These are phyloP conservation scores for Penicillium sclerotigenum DNA, from an alignment of 2,329 filamentous ascomycete species.

Conservation along the genomic window DNA sequence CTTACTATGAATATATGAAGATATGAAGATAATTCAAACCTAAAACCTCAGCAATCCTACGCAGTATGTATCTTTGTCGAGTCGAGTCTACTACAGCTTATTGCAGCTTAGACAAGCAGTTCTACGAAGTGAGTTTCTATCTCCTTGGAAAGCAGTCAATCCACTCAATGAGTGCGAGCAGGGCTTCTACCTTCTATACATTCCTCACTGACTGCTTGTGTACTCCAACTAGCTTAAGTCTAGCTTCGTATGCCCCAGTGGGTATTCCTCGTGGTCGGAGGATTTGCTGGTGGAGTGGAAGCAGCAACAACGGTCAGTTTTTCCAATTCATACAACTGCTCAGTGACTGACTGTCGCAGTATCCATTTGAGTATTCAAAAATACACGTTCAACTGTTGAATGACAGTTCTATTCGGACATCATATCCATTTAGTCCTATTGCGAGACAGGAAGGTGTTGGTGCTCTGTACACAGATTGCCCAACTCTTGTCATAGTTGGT, in stretches of 20 bases:
- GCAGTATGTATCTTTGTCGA: too few species aligned
- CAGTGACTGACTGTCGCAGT: constrained; percentile 35
- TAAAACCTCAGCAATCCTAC: too few species aligned
- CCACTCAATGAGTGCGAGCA: too few species aligned
- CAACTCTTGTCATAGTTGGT: constrained; percentile 51
- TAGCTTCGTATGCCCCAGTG: constrained; percentile 33
- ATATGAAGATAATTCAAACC: too few species aligned
- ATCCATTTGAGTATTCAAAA: constrained; percentile 67
- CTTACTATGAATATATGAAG: too few species aligned
- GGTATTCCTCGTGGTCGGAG: constrained; percentile 52
- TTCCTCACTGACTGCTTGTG: too few species aligned
- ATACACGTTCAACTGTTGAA: constrained; percentile 18
- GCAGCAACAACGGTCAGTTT: constrained; percentile 47
- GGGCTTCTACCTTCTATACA: too few species aligned
- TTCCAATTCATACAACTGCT: too few species aligned
- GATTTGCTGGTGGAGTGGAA: constrained; percentile 53
- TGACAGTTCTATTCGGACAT: background rate
- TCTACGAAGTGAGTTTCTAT: too few species aligned
- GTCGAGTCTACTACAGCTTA: too few species aligned
- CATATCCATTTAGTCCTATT: constrained; percentile 44
- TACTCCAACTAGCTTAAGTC: background rate
- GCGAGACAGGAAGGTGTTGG: constrained; percentile 55
- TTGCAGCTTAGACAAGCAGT: too few species aligned
- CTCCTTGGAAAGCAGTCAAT: too few species aligned
- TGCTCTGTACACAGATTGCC: constrained; percentile 63